Evolutionary conservation across 352 stramenopile species (phyloP).

Genomic region (Phytophthora sansomeana): DNA sequence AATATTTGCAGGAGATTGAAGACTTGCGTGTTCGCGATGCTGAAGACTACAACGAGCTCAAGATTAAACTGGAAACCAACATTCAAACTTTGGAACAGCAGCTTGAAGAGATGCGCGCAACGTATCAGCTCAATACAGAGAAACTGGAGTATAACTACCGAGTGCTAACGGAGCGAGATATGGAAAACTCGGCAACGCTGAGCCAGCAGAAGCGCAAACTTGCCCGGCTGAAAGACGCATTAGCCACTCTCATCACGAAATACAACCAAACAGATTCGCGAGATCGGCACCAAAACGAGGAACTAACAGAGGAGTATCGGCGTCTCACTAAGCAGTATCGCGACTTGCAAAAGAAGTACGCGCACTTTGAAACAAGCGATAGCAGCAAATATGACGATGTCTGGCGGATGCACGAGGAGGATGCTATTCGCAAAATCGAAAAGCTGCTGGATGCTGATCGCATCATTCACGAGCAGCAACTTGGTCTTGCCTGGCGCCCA

Average conservation of each 20-base stretch:
- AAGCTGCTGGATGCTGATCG: slow-evolving; percentile 90
- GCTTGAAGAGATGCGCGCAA: slow-evolving; percentile 95
- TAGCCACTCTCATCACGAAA: slow-evolving; percentile 89
- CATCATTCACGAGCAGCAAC: slow-evolving; percentile 92
- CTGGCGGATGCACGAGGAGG: slow-evolving; percentile 93
- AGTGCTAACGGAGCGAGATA: slow-evolving; percentile 94
- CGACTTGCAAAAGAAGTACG: slow-evolving; percentile 95
- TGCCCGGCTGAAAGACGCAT: slow-evolving; percentile 92
- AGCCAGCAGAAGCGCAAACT: slow-evolving; percentile 95
- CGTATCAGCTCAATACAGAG: slow-evolving; percentile 96
- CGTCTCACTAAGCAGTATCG: slow-evolving; percentile 96
- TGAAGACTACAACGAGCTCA: slow-evolving; percentile 96
- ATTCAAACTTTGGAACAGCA: slow-evolving; percentile 97
- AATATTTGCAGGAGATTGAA: slow-evolving; percentile 93
- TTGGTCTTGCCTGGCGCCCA: slow-evolving; percentile 83
- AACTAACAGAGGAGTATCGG: slow-evolving; percentile 94
- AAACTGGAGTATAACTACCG: slow-evolving; percentile 98
- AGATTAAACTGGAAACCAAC: slow-evolving; percentile 97
- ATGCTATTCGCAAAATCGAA: slow-evolving; percentile 82
- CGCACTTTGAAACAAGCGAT: slow-evolving; percentile 94
- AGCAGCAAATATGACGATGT: slow-evolving; percentile 89
- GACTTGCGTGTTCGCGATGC: slow-evolving; percentile 90
- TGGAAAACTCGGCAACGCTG: slow-evolving; percentile 95
- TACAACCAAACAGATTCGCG: slow-evolving; percentile 93
- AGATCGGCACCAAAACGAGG: slow-evolving; percentile 91